Base-by-base conservation (phyloP, 768 basidiomycete species). In the Lactarius hengduanensis region DNA sequence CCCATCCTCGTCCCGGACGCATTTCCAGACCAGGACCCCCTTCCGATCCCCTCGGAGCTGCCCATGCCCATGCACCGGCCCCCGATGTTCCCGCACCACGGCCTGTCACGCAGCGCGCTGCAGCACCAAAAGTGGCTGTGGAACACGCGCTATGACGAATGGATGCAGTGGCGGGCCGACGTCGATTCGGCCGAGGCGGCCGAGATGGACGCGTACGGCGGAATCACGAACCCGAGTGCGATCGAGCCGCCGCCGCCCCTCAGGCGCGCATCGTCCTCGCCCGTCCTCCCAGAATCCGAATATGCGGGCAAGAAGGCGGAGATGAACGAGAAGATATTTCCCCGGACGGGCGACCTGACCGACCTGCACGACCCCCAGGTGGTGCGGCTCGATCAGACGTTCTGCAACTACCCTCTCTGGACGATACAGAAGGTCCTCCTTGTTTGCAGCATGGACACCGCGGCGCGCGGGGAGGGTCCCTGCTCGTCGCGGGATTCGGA, bases 361-460 rank as follows among this genome's bases (percentile, higher is more conserved):
- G 80, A 85, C 2, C 74, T 89, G 45, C 82, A 83, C 32, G 86
- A 90, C 71, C 82, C 84, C 2, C 84, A 83, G 71, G 80, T 80
- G 58, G 79, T 77, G 66, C 77, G 83, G 59, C 78, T 87, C 59
- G 89, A 90, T 73, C 83, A 83, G 13, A 84, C 77, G 68, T 87
- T 89, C 70, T 80, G 80, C 65, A 77, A 74, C 40, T 78, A 86
- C 71, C 83, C 85, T 4, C 73, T 85, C 57, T 89, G 87, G 84
- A 89, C 88, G 22, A 84, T 90, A 72, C 76, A 79, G 54, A 90
- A 90, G 78, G 82, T 80, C 47, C 70, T 89, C n/a, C 90, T 84
- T 78, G 80, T 86, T 74, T 82, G 82, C 67, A 84, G 87, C 68
- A 73, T 90, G 71, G 82, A 65, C 30, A 56, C 47, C 36, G 54